A percentile compares a stretch with the other conserved stretches of the same genome.
Conservation (phyloP, 495 filamentous ascomycete genomes). For the Neurospora sp. region DNA sequence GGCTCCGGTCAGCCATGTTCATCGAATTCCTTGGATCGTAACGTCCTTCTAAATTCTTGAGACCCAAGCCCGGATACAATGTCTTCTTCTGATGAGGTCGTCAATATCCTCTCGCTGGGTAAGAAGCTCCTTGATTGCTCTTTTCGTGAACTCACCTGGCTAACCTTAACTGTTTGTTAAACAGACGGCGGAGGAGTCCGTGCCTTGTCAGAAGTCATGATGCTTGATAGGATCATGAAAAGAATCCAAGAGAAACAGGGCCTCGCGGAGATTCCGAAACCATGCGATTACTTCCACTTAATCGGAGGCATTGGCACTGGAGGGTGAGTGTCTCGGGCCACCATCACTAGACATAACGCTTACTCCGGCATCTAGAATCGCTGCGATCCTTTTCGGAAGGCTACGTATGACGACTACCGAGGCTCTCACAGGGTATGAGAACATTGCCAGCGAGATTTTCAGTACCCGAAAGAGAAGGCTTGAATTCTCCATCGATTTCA, state of each 20-base stretch:
- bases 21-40: no score
- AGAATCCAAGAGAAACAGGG: slow-evolving; percentile 10
- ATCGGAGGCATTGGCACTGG: slow-evolving; percentile 32
- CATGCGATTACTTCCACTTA: slow-evolving; percentile 29
- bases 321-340: slow-evolving; percentile 15
- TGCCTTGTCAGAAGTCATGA: slow-evolving; percentile 25
- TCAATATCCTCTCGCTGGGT: slow-evolving; percentile 16
- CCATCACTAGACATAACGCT: background rate
- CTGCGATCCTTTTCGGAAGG: slow-evolving; percentile 28
- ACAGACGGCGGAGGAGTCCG: slow-evolving; percentile 30
- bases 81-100: background rate
- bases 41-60: no score
- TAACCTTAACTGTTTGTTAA: background rate
- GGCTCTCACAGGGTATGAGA: background rate
- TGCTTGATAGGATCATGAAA: slow-evolving; percentile 25
- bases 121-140: background rate
- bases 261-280: slow-evolving; percentile 16
- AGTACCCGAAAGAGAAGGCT: background rate
- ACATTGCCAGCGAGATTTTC: background rate
- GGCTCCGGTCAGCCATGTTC: no score
- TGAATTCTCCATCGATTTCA: background rate
- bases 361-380: slow-evolving; percentile 9
- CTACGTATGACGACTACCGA: slow-evolving; percentile 15
- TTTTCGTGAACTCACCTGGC: background rate
- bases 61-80: background rate